These are phyloP conservation scores for Lactarius tabidus DNA, from an alignment of 768 basidiomycete species.

Conservation along the genomic window DNA sequence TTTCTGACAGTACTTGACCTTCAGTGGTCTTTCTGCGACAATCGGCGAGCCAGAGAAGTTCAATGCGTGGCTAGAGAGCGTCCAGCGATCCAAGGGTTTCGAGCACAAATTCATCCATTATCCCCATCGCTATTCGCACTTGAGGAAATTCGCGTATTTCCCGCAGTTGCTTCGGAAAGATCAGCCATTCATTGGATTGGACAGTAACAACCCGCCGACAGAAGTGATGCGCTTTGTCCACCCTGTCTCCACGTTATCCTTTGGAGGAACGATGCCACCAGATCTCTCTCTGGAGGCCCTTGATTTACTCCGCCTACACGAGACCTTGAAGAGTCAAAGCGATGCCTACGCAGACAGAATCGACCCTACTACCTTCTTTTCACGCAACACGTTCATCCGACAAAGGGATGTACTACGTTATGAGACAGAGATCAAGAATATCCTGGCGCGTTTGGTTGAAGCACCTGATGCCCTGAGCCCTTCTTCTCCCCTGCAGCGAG, in stretches of 20 bases:
- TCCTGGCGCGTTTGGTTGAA: slow-evolving; percentile 38
- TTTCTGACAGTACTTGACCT: background rate
- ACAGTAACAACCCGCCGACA: slow-evolving; percentile 34
- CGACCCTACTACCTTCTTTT: slow-evolving; percentile 47
- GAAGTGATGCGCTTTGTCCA: slow-evolving; percentile 53
- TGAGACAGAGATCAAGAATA: slow-evolving; percentile 48
- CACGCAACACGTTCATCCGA: slow-evolving; percentile 38
- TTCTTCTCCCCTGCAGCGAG: slow-evolving; percentile 34
- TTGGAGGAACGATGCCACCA: slow-evolving; percentile 50
- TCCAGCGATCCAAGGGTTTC: slow-evolving; percentile 57
- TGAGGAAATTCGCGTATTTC: slow-evolving; percentile 62
- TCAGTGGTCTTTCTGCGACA: slow-evolving; percentile 67
- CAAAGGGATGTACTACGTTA: slow-evolving; percentile 62
- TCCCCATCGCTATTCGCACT: slow-evolving; percentile 67
- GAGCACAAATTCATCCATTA: slow-evolving; percentile 58
- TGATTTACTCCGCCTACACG: slow-evolving; percentile 53
- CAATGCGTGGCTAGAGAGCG: slow-evolving; percentile 58
- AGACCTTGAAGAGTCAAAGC: slow-evolving; percentile 35
- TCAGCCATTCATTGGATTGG: slow-evolving; percentile 37
- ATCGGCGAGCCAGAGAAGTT: slow-evolving; percentile 62
- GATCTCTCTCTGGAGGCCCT: slow-evolving; percentile 61
- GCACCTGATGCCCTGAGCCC: slow-evolving; percentile 36
- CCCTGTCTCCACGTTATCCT: slow-evolving; percentile 56
- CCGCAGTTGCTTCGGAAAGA: slow-evolving; percentile 31
- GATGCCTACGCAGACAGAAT: slow-evolving; percentile 33